Conservation (phyloP, 768 basidiomycete species). For the Crassisporium funariophilum region DNA sequence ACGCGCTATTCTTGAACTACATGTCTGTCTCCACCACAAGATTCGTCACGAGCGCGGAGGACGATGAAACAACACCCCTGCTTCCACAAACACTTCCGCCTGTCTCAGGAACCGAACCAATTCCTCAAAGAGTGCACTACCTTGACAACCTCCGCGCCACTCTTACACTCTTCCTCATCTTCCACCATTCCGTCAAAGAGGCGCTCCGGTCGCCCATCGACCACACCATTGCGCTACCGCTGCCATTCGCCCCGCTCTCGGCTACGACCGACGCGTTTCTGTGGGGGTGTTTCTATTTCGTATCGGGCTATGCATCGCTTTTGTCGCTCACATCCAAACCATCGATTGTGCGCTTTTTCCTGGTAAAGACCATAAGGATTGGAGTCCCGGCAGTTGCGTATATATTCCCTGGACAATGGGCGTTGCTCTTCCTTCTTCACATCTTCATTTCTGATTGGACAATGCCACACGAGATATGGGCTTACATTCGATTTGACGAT, state of each 20-base stretch:
- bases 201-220: too few relatives aligned
- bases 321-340: slow-evolving; percentile 14
- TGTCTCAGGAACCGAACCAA: too few relatives aligned
- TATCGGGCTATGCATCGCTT: slow-evolving; percentile 24
- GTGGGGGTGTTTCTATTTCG: slow-evolving; percentile 27
- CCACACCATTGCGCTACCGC: too few relatives aligned
- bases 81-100: too few relatives aligned
- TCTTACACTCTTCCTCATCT: slow-evolving; percentile 22
- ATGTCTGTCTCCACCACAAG: too few relatives aligned
- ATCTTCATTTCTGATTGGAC: slow-evolving; percentile 15
- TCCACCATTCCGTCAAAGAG: slow-evolving; percentile 24
- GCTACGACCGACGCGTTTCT: slow-evolving; percentile 20
- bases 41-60: too few relatives aligned
- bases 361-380: slow-evolving; percentile 11
- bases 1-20: too few relatives aligned
- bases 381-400: slow-evolving; percentile 23
- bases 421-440: slow-evolving; percentile 3
- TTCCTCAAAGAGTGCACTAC: slow-evolving; percentile 18
- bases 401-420: slow-evolving; percentile 10
- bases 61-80: too few relatives aligned
- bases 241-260: slow-evolving; percentile 8
- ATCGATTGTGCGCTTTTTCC: slow-evolving; percentile 11
- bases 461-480: too few relatives aligned
- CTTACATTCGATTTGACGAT: too few relatives aligned
- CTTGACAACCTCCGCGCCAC: slow-evolving; percentile 28